Conservation (phyloP, 306 rosid genomes). For the Argentina anserina region DNA sequence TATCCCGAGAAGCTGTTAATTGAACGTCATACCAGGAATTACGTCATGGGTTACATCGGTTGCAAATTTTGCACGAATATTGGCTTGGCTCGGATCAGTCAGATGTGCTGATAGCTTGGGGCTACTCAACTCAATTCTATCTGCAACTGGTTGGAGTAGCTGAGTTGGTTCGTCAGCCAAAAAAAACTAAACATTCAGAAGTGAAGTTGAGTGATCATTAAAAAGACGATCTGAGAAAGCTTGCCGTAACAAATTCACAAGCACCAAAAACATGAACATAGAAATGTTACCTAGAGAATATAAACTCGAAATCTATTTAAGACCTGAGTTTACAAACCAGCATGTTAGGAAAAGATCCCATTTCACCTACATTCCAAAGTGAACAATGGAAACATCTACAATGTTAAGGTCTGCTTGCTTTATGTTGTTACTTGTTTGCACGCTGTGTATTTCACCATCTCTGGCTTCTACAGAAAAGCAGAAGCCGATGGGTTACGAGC, state of each 20-base stretch:
- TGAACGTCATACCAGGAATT: conserved; percentile 15
- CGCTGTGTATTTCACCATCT: conserved; percentile 33
- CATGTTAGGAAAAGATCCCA: background rate
- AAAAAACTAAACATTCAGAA: background rate
- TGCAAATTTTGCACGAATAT: background rate
- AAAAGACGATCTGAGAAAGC: conserved; percentile 9
- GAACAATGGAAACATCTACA: conserved; percentile 37
- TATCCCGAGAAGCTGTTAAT: background rate
- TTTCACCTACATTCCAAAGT: conserved; percentile 10
- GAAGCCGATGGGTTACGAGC: conserved; percentile 14
- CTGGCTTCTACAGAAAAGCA: conserved; percentile 20
- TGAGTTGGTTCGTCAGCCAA: background rate
- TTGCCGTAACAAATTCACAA: conserved; percentile 33
- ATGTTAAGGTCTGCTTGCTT: conserved; percentile 25
- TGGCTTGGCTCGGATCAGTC: background rate
- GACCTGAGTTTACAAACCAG: conserved; percentile 8
- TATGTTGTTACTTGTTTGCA: conserved; percentile 31
- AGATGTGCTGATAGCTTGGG: background rate
- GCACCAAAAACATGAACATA: conserved; percentile 35
- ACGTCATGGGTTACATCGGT: background rate
- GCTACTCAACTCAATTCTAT: background rate
- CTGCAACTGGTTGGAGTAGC: background rate
- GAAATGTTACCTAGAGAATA: conserved; percentile 21
- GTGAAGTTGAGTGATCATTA: conserved; percentile 6
- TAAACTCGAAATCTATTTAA: conserved; percentile 19